Conservation (phyloP, 2,329 filamentous ascomycete species). For the Aureobasidium sp. region DNA sequence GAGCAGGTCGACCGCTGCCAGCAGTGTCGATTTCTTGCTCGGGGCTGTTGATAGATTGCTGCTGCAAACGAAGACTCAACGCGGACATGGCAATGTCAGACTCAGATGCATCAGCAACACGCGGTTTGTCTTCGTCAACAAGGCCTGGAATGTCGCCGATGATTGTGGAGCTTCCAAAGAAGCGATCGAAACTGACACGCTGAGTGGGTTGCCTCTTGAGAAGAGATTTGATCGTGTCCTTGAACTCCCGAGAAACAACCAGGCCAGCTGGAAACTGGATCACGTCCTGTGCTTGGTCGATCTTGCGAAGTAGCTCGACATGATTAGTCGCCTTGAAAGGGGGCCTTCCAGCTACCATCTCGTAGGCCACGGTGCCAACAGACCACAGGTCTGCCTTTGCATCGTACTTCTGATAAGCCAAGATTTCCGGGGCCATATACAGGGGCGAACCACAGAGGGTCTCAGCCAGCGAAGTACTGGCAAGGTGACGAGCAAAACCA, state of each 20-base stretch:
- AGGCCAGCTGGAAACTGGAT: conserved; percentile 75
- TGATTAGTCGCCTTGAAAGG: conserved; percentile 92
- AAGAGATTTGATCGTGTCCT: conserved; percentile 68
- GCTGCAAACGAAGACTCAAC: conserved; percentile 25
- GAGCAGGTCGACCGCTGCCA: conserved; percentile 7
- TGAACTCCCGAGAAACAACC: conserved; percentile 63
- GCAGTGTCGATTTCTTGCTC: conserved; percentile 12
- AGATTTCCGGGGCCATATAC: conserved; percentile 97
- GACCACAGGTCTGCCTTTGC: conserved; percentile 97
- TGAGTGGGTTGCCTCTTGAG: conserved; percentile 81
- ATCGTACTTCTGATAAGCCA: conserved; percentile 95
- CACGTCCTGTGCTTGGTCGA: conserved; percentile 77
- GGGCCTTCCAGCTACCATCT: conserved; percentile 86
- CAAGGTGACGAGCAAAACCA: conserved; percentile 89
- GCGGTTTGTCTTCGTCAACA: conserved; percentile 53
- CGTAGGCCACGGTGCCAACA: conserved; percentile 87
- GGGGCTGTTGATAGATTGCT: conserved; percentile 23
- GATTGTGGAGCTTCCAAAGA: conserved; percentile 70
- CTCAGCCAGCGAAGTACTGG: conserved; percentile 84
- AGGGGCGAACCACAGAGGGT: conserved; percentile 93
- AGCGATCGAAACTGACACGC: conserved; percentile 74
- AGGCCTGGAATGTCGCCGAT: conserved; percentile 69
- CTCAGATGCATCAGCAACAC: conserved; percentile 19
- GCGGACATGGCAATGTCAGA: conserved; percentile 22
- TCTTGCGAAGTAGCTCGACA: conserved; percentile 84